phyloP scores from a whole-genome alignment of 768 basidiomycete genomes.

The Crassisporium funariophilum region DNA sequence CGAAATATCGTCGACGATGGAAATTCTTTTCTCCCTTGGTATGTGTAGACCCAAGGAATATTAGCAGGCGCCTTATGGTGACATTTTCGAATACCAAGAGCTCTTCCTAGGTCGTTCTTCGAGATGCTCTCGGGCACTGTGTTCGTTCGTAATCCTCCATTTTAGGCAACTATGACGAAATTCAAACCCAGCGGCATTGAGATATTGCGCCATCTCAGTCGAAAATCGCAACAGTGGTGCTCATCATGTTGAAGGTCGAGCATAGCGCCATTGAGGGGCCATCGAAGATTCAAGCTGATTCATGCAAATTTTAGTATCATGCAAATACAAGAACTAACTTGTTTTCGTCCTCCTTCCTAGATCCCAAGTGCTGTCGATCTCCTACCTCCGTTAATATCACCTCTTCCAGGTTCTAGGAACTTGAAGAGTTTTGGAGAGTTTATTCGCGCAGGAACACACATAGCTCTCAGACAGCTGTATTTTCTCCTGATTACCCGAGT shows the following conservation, averaged over 20 bases:
- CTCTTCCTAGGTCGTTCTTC: too few relatives aligned
- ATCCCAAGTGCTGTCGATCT: neutral
- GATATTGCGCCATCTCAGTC: constrained; percentile 22
- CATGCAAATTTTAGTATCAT: neutral
- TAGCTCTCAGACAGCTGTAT: too few relatives aligned
- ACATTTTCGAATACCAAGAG: neutral
- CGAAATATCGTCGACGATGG: constrained; percentile 33
- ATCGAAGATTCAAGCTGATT: neutral
- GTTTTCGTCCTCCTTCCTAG: too few relatives aligned
- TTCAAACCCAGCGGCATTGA: neutral
- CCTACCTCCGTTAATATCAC: neutral
- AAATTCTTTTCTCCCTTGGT: constrained; percentile 38
- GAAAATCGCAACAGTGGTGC: constrained; percentile 23
- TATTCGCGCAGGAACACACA: too few relatives aligned
- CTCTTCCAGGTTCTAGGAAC: neutral
- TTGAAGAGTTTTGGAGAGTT: too few relatives aligned
- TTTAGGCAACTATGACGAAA: neutral
- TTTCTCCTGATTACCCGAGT: too few relatives aligned
- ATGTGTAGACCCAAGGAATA: constrained; percentile 50
- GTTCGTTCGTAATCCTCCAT: too few relatives aligned
- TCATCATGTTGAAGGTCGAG: constrained; percentile 13
- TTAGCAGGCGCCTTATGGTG: constrained; percentile 17
- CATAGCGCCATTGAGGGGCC: constrained; percentile 8
- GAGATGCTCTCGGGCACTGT: neutral
- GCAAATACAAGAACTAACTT: too few relatives aligned